Percentiles rank a stretch among this genome's conserved stretches.
These are phyloP conservation scores for Mycena floridula DNA, from an alignment of 768 basidiomycete genomes.

Conservation along the genomic window DNA sequence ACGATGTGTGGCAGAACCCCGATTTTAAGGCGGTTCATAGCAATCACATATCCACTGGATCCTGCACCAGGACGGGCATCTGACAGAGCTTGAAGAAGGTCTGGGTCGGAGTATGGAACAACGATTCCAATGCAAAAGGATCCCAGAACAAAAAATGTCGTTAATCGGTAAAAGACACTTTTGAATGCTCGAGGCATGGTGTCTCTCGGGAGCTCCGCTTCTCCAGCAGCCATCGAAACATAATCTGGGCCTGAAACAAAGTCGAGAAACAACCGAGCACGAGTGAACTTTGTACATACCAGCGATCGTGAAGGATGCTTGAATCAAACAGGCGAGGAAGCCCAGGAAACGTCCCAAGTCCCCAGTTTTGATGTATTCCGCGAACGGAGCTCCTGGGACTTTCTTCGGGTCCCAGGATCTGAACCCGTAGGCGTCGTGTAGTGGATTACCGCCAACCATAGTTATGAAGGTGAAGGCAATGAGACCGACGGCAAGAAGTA, in stretches of 20 bases:
- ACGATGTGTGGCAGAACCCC: slow-evolving; percentile 62
- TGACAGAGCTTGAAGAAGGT: slow-evolving; percentile 45
- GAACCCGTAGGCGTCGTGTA: slow-evolving; percentile 48
- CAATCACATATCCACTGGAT: slow-evolving; percentile 81
- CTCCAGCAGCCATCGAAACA: slow-evolving; percentile 59
- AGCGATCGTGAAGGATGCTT: slow-evolving; percentile 57
- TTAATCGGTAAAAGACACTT: slow-evolving; percentile 74
- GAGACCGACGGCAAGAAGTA: slow-evolving; percentile 39
- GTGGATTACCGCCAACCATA: slow-evolving; percentile 57
- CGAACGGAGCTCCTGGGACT: slow-evolving; percentile 46
- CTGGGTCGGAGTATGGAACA: slow-evolving; percentile 64
- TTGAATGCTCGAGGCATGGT: slow-evolving; percentile 69
- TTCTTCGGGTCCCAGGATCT: slow-evolving; percentile 46
- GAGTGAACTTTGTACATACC: slow-evolving; percentile 38
- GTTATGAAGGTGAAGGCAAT: slow-evolving; percentile 51
- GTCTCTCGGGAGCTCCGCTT: slow-evolving; percentile 62
- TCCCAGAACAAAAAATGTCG: slow-evolving; percentile 73
- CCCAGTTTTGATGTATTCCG: slow-evolving; percentile 50
- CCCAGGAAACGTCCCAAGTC: slow-evolving; percentile 54
- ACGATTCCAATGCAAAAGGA: slow-evolving; percentile 71
- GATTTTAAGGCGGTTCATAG: slow-evolving; percentile 65
- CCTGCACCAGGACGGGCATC: slow-evolving; percentile 53
- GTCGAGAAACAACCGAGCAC: slow-evolving; percentile 22
- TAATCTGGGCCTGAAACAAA: slow-evolving; percentile 49
- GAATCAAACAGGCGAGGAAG: slow-evolving; percentile 55